These are phyloP conservation scores for Corynascus novoguineensis DNA, from an alignment of 495 filamentous ascomycete genomes.

Conservation along the genomic window DNA sequence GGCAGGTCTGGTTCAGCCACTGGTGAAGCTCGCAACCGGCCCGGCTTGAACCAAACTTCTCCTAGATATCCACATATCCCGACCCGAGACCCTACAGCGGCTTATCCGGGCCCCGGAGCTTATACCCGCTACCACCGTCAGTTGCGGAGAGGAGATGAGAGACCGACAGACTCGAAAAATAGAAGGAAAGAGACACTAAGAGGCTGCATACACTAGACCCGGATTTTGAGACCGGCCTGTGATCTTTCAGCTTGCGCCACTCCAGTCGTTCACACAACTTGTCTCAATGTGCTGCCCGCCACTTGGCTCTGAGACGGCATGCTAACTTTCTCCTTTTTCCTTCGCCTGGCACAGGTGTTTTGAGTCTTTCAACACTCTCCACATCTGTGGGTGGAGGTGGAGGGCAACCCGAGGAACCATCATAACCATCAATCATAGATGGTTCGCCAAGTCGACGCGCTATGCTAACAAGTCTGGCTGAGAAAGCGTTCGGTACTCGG, in stretches of 20 bases:
- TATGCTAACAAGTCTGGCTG: too few relatives aligned
- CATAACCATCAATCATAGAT: neutral
- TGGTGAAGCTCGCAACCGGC: neutral
- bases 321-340: constrained; percentile 1
- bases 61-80: neutral
- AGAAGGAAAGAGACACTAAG: too few relatives aligned
- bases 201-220: neutral
- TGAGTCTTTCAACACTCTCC: neutral
- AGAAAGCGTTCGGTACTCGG: too few relatives aligned
- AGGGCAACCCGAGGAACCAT: neutral
- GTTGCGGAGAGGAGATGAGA: too few relatives aligned
- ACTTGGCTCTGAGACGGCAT: constrained; percentile 6
- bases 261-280: neutral
- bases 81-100: too few relatives aligned
- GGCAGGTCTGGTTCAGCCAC: constrained; percentile 1
- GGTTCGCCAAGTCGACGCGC: too few relatives aligned
- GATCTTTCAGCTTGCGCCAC: too few relatives aligned
- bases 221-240: too few relatives aligned
- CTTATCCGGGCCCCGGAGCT: too few relatives aligned
- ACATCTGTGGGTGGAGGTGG: neutral
- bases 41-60: neutral
- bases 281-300: neutral
- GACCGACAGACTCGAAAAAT: too few relatives aligned
- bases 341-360: neutral
- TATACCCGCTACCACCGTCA: too few relatives aligned